phyloP scores from a whole-genome alignment of 495 filamentous ascomycete genomes.

The Aeminium ludgeri region DNA sequence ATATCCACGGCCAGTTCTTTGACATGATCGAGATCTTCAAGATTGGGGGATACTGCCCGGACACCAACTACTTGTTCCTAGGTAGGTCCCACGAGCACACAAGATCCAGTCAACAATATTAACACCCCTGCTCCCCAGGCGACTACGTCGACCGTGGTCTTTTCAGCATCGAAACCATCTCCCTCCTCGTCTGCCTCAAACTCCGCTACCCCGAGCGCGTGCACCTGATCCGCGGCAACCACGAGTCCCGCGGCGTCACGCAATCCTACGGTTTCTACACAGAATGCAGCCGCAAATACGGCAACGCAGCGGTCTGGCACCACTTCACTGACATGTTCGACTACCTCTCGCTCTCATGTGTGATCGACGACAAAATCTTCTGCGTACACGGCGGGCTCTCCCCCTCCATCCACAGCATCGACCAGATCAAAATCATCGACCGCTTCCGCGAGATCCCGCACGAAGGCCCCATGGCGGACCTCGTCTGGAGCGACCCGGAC shows the following conservation, averaged over 20 bases:
- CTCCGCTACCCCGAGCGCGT: slow-evolving; percentile 98
- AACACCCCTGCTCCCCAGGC: slow-evolving; percentile 19
- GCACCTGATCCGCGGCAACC: slow-evolving; percentile 91
- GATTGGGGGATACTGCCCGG: slow-evolving; percentile 88
- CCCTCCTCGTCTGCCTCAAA: slow-evolving; percentile 88
- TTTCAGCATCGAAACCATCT: slow-evolving; percentile 93
- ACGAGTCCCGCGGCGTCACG: slow-evolving; percentile 91
- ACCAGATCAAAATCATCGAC: slow-evolving; percentile 99
- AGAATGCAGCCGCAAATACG: slow-evolving; percentile 93
- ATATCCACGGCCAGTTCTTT: slow-evolving; percentile 97
- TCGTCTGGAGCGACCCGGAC: slow-evolving; percentile 96
- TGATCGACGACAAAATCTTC: slow-evolving; percentile 97
- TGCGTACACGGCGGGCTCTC: slow-evolving; percentile 94
- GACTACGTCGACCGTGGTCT: slow-evolving; percentile 98
- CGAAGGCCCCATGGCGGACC: slow-evolving; percentile 97
- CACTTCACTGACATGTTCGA: slow-evolving; percentile 99
- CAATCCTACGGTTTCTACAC: slow-evolving; percentile 99
- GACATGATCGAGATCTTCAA: slow-evolving; percentile 98
- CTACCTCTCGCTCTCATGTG: slow-evolving; percentile 86
- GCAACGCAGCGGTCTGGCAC: slow-evolving; percentile 96
- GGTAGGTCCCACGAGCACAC: slow-evolving; percentile 34
- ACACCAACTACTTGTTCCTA: slow-evolving; percentile 95
- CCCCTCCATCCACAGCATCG: slow-evolving; percentile 92
- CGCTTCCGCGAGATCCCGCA: slow-evolving; percentile 96
- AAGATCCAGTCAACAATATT: neutral